Base-by-base conservation (phyloP, 495 filamentous ascomycete species). In the Stereocaulon alpinum region DNA sequence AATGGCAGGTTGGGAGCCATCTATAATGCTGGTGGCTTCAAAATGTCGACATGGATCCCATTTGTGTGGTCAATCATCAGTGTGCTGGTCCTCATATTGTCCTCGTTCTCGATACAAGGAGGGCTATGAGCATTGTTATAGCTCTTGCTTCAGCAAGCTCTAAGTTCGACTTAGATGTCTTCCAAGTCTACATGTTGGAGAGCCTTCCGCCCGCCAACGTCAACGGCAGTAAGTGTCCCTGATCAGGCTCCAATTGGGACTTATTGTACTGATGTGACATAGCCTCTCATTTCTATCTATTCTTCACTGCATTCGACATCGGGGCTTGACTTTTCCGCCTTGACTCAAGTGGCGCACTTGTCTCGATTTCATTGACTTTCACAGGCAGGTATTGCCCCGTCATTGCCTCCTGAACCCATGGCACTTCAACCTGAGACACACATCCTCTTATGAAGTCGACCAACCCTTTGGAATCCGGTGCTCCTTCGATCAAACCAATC, bases 11-110 rank as follows among this genome's bases (percentile, higher is more conserved):
- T 98, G 12, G 90, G 89, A 27, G 87, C 86, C 6, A 83, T 93
- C 47, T 98, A 97, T 67, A 82, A 87, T 63, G 82, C 89, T 17
- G 93, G 91, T 34, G 88, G 84, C 71, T 96, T 95, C 67, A 74
- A 82, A 62, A 95, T 97, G 92, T 94, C 90, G 55, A 96, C 93
- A 2, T 98, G 94, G 93, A 86, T 96, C 43, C 93, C 93, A 15
- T 89, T 95, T 66, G 79, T 94, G 53, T 98, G 93, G 93, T 86
- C 85, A n/a, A 77, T 87, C 63, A 86, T 96, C 68, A 96, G 91
- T 66, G 82, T 94, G 2, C 70, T 96, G 56, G 81, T 96, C n/a
- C 70, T 98, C 44, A 86, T 96, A 55, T 70, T 97, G 44, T 93
- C 91, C 4, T 96, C 91, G 15, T 98, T 96, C 71, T 88, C 91